Evolutionary conservation across 2,329 filamentous ascomycete genomes (phyloP).

Genomic region (Fusarium odoratissimum): DNA sequence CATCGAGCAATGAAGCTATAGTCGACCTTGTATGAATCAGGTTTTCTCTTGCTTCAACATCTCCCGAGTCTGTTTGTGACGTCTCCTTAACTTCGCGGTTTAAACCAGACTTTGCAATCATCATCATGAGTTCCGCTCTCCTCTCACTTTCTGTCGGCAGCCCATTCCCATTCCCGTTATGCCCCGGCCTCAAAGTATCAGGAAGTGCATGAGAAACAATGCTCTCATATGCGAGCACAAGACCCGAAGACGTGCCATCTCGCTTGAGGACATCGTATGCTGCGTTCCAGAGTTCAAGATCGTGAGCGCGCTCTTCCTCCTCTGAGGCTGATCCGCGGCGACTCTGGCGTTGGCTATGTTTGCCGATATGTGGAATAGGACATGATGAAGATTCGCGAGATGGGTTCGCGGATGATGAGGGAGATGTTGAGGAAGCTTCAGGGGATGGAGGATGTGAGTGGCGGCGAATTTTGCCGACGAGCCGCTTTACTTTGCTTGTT

Average conservation of each 20-base stretch:
- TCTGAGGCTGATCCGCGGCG: constrained; percentile 23
- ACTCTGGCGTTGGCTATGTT: constrained; percentile 22
- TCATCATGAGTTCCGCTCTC: constrained; percentile 45
- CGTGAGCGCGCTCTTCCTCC: constrained; percentile 35
- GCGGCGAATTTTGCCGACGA: constrained; percentile 40
- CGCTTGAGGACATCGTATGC: constrained; percentile 51
- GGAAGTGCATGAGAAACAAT: constrained; percentile 52
- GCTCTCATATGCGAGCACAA: constrained; percentile 52
- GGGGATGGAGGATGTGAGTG: constrained; percentile 27
- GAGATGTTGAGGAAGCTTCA: constrained; percentile 17
- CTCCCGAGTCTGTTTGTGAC: constrained; percentile 44
- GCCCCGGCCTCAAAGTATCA: constrained; percentile 46
- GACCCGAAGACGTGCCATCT: constrained; percentile 44
- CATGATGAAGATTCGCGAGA: constrained; percentile 33
- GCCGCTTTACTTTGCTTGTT: constrained; percentile 35
- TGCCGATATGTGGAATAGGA: constrained; percentile 21
- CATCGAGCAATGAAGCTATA: constrained; percentile 42
- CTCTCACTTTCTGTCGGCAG: constrained; percentile 40
- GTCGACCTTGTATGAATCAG: constrained; percentile 45
- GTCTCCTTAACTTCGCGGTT: constrained; percentile 42
- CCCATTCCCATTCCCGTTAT: constrained; percentile 43
- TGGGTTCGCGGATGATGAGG: constrained; percentile 22
- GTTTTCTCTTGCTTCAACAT: constrained; percentile 46
- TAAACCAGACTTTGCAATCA: constrained; percentile 48
- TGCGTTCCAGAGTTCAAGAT: constrained; percentile 50